A percentile compares a stretch with the other conserved stretches of the same genome.
phyloP scores from a whole-genome alignment of 2,329 filamentous ascomycete species.

The Hortaea werneckii region DNA sequence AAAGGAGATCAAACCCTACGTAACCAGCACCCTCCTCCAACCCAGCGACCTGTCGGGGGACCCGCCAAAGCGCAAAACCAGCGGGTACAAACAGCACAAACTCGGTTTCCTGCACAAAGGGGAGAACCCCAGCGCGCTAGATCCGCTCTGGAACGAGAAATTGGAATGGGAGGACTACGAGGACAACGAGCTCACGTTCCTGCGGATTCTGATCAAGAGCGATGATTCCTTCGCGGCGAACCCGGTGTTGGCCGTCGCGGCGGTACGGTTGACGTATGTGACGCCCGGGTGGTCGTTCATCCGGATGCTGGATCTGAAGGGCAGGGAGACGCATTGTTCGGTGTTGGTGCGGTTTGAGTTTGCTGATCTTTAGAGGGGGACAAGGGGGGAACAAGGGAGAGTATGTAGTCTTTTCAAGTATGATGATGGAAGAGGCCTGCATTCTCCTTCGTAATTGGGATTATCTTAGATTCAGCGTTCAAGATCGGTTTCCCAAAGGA shows the following conservation, averaged over 20 bases:
- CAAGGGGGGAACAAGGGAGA: too few species aligned
- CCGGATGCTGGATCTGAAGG: conserved; percentile 54
- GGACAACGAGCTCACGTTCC: conserved; percentile 55
- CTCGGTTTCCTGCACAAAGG: conserved; percentile 47
- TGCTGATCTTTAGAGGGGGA: neutral
- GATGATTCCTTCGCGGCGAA: conserved; percentile 54
- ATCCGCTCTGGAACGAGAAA: conserved; percentile 56
- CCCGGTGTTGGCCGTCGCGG: conserved; percentile 50
- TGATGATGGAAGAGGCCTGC: too few species aligned
- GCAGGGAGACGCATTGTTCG: conserved; percentile 52
- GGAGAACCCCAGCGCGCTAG: conserved; percentile 49
- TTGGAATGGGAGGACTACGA: conserved; percentile 56
- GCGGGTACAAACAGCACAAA: conserved; percentile 50
- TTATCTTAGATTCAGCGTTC: too few species aligned
- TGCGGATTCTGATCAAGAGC: conserved; percentile 57
- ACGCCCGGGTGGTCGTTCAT: conserved; percentile 53
- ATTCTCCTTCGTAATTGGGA: too few species aligned
- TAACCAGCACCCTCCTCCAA: conserved; percentile 55
- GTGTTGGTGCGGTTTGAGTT: conserved; percentile 48
- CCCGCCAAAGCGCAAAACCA: conserved; percentile 52
- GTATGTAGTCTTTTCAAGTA: too few species aligned
- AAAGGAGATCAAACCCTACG: conserved; percentile 49
- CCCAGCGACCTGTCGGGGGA: conserved; percentile 41
- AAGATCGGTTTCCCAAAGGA: too few species aligned
- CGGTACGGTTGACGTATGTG: conserved; percentile 50